A percentile compares a stretch with the other conserved stretches of the same genome.
Evolutionary conservation across 2,329 filamentous ascomycete species (phyloP).

Genomic region (Hirsutella minnesotensis): DNA sequence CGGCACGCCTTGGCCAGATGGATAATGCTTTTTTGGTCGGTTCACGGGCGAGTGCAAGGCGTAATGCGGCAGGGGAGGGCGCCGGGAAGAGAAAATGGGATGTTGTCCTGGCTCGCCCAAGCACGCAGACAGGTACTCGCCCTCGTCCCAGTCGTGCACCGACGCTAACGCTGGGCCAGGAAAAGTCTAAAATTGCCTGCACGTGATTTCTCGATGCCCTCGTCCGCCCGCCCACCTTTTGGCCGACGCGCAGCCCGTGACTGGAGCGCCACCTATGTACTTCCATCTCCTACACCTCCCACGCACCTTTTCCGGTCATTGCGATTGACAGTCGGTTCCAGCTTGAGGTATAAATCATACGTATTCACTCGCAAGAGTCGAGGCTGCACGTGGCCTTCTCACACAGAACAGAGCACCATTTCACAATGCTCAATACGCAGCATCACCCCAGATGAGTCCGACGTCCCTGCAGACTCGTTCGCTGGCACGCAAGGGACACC

Average conservation of each 20-base stretch:
- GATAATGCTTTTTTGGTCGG: conserved; percentile 1
- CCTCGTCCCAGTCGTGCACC: conserved; percentile 10
- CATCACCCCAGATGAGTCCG: not conserved
- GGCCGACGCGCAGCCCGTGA: too few species aligned
- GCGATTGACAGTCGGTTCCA: too few species aligned
- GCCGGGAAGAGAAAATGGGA: conserved; percentile 17
- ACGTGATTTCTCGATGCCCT: conserved; percentile 16
- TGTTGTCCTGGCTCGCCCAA: conserved; percentile 22
- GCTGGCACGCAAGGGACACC: too few species aligned
- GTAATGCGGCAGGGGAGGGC: conserved; percentile 17
- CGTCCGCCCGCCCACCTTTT: too few species aligned
- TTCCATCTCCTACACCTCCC: too few species aligned
- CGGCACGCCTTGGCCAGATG: not conserved
- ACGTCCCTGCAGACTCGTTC: not conserved
- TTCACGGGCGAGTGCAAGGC: conserved; percentile 12
- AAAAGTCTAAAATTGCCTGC: conserved; percentile 16
- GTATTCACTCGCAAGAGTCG: too few species aligned
- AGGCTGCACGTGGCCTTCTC: too few species aligned
- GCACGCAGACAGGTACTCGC: conserved; percentile 10
- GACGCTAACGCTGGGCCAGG: conserved; percentile 16
- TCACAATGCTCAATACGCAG: not conserved
- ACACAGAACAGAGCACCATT: too few species aligned
- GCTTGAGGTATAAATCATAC: too few species aligned
- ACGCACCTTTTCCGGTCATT: too few species aligned
- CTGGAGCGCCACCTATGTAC: too few species aligned